phyloP scores from a whole-genome alignment of 768 basidiomycete genomes.

The Tremella mesenterica region DNA sequence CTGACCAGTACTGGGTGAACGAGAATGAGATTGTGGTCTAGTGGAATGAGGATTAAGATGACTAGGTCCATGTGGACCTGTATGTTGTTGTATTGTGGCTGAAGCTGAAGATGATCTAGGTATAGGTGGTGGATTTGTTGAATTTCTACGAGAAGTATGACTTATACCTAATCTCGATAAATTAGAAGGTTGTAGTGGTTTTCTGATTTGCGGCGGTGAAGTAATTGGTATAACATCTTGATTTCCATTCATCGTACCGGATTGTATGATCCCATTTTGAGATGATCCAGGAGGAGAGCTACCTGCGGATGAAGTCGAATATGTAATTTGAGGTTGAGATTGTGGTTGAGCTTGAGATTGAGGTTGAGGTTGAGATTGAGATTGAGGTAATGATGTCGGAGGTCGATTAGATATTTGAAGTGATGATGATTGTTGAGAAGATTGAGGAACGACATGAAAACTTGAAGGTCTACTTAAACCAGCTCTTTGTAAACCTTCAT shows the following conservation, averaged over 20 bases:
- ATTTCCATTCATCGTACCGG: too few species aligned
- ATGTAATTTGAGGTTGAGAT: not conserved
- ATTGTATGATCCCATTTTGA: constrained; percentile 1
- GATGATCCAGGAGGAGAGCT: constrained; percentile 10
- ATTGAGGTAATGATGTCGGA: not conserved
- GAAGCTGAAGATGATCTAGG: not conserved
- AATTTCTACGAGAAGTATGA: not conserved
- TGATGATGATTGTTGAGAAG: not conserved
- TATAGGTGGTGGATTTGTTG: constrained; percentile 1
- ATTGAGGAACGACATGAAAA: constrained; percentile 3
- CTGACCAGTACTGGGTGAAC: constrained; percentile 6
- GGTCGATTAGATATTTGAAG: not conserved
- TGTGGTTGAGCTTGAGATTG: not conserved
- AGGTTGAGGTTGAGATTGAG: not conserved
- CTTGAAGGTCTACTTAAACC: constrained; percentile 3
- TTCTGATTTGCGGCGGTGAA: too few species aligned
- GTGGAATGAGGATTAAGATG: constrained; percentile 20
- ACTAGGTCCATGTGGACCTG: constrained; percentile 19
- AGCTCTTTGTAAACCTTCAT: not conserved
- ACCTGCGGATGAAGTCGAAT: not conserved
- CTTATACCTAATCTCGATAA: constrained; percentile 15
- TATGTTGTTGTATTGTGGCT: constrained; percentile 1
- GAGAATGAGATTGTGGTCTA: constrained; percentile 4
- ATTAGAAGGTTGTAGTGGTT: constrained; percentile 30
- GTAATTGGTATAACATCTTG: too few species aligned